Base-by-base conservation (phyloP, 1,139 yeast genomes). In the Protomyces macrosporus region DNA sequence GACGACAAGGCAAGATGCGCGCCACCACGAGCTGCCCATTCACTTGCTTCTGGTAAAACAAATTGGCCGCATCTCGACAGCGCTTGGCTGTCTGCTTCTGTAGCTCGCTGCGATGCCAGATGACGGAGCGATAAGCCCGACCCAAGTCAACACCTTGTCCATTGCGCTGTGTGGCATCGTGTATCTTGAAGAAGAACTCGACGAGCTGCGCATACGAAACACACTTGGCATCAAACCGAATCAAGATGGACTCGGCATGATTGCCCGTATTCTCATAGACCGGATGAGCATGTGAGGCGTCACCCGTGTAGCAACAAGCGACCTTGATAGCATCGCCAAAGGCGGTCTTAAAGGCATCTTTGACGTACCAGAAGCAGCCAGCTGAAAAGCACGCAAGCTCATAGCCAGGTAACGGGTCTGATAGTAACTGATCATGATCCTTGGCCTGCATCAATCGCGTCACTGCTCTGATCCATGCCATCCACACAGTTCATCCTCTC, bases 361-460 rank as follows among this genome's bases (percentile, higher is more conserved):
- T 45, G 16, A 55, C 35, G 6, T 53, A 52, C 60, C 60, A 55
- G 34, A 55, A 55, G 16, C 60, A 55, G 10, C 60, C 60, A n/a
- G 42, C 23, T 23, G 23, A 23, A 23, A 23, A 23, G 23, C 23
- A 23, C 23, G 23, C 23, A 23, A 23, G 23, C 23, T 23, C 23
- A 23, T 23, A 23, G 23, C 23, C 23, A 23, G 23, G 23, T 23
- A 23, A 23, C 23, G 23, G 23, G 23, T 23, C 23, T 1, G 23
- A 23, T 23, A 23, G 23, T 23, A 23, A 23, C 2, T 23, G 23
- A 23, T 23, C 23, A 2, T 23, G 23, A 23, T 23, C 23, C 23
- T 23, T 23, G 23, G 2, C 23, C 16, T 53, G 34, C 45, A 36
- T 16, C 10, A 14, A 23, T 23, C 23, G 23, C 23, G 23, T 2